Conservation (phyloP, 306 rosid genomes). For the Leucaena leucocephala region DNA sequence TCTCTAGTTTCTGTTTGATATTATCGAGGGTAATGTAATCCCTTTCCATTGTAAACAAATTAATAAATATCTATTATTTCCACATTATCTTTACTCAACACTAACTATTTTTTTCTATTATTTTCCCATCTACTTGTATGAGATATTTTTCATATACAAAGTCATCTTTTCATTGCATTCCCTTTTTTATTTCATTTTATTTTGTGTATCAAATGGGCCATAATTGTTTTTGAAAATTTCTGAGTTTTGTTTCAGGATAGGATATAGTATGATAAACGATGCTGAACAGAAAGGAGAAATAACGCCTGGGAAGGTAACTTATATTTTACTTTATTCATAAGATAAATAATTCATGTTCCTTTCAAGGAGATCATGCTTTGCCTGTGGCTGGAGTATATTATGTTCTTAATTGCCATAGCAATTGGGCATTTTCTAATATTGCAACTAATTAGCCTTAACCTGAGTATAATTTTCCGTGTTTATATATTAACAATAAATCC, state of each 20-base stretch:
- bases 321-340: conserved; percentile 9
- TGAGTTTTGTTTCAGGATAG: conserved; percentile 72
- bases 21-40: background rate
- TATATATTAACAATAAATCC: background rate
- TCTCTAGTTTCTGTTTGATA: background rate
- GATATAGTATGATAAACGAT: conserved; percentile 86
- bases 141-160: background rate
- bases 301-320: conserved; percentile 86
- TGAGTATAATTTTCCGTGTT: background rate
- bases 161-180: background rate
- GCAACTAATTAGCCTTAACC: conserved; percentile 11
- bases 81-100: background rate
- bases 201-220: background rate
- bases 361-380: conserved; percentile 1
- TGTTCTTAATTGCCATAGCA: conserved; percentile 12
- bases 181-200: background rate
- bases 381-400: background rate
- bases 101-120: background rate
- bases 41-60: background rate
- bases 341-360: background rate
- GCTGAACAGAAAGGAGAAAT: conserved; percentile 91
- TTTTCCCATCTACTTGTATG: background rate
- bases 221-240: background rate
- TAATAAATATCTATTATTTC: background rate
- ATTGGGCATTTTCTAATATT: background rate